Conservation (phyloP, 768 basidiomycete species). For the Mycena belliarum region DNA sequence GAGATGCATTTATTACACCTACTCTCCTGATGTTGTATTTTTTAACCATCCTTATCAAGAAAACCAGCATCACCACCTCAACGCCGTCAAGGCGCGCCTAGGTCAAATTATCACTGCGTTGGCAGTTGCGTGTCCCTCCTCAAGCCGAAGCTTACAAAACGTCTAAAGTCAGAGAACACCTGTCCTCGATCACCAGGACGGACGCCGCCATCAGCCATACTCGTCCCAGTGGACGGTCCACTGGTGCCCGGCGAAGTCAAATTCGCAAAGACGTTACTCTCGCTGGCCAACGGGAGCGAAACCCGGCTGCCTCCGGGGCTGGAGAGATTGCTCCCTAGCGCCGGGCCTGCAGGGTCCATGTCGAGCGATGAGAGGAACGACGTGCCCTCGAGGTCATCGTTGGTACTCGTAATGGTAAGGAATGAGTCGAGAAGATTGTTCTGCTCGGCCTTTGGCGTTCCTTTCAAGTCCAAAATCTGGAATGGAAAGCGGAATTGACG, state of each 20-base stretch:
- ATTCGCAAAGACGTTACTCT: conserved; percentile 56
- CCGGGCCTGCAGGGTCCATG: conserved; percentile 80
- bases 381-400: conserved; percentile 81
- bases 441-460: conserved; percentile 83
- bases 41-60: too few relatives aligned
- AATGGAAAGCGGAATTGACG: neutral
- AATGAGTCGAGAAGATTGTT: conserved; percentile 91
- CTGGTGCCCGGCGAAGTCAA: conserved; percentile 64
- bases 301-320: conserved; percentile 70
- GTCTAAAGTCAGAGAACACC: conserved; percentile 85
- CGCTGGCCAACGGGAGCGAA: conserved; percentile 49
- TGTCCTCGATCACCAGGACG: conserved; percentile 55
- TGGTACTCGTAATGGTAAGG: conserved; percentile 89
- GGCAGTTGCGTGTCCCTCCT: conserved; percentile 58
- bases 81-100: too few relatives aligned
- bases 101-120: conserved; percentile 4
- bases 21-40: neutral
- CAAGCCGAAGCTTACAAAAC: conserved; percentile 88
- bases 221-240: conserved; percentile 64
- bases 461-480: conserved; percentile 93
- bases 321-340: conserved; percentile 51
- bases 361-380: conserved; percentile 94
- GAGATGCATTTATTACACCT: neutral
- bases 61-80: too few relatives aligned
- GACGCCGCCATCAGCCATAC: conserved; percentile 37